Evolutionary conservation across 2,329 filamentous ascomycete genomes (phyloP), one percentile per base, ranked within the genome.

Genomic region (Ascochyta clinopodiicola): DNA sequence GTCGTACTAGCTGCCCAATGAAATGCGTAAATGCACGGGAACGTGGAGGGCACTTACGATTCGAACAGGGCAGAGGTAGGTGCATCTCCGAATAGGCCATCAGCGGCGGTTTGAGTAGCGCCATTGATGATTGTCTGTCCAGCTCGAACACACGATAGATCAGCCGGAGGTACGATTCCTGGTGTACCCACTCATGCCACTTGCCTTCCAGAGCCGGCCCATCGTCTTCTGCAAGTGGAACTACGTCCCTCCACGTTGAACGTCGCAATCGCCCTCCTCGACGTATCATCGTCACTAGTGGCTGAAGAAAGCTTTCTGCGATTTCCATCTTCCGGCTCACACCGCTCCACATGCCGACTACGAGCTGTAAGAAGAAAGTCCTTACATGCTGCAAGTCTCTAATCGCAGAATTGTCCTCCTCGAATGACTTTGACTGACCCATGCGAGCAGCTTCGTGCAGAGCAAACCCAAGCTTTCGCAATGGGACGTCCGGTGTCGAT

Each of bases 71-170:
- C 0, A 92, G 72, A 1, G 88, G 87, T 2, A 91, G 75, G 4
- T 84, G 84, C 44, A 91, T 75, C 64, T 91, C 89, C 0, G 86
- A 81, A 64, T 90, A 91, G 0, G 88, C 88, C 60, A 91, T 84
- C 19, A 86, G 77, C 0, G 87, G 86, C 55, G 84, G 87, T 21
- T 83, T 85, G 49, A 89, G 78, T 4, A 88, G 80, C 1, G 86
- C 84, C 77, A 91, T 88, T 2, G 88, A 89, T 4, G 84, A 81
- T 57, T 90, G 86, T 0, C 86, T 80, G 64, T 91, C 88, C 52
- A 87, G 82, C 5, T 88, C 73, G 61, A 88, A 88, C 13, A 84
- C 77, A 66, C 88, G 86, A 56, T 88, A 86, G 3, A 85, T 84
- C 2, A 92, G 82, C 76, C 87, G 82, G 68, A 90, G 89, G 76